A percentile compares a stretch with the other conserved stretches of the same genome.
phyloP scores from a whole-genome alignment of 768 basidiomycete genomes.

The Russula earlei region DNA sequence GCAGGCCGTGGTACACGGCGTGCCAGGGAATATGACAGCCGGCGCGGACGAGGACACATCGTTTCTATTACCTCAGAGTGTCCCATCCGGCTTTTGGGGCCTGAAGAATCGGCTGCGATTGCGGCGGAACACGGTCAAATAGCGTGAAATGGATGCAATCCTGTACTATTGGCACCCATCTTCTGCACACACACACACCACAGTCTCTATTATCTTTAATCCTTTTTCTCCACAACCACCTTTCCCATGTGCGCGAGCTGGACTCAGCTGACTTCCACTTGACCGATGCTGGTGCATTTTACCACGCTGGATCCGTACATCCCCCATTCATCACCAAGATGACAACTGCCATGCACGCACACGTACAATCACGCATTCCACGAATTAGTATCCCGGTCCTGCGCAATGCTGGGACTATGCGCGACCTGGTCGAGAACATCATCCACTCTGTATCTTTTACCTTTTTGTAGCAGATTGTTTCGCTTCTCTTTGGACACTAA shows the following conservation, averaged over 20 bases:
- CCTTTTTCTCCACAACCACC: not conserved
- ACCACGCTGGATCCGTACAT: constrained; percentile 5
- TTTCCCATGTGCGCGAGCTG: constrained; percentile 6
- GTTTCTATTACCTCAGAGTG: not conserved
- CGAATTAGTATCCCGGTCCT: not conserved
- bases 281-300: not conserved
- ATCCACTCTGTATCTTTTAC: not conserved
- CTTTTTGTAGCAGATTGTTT: not conserved
- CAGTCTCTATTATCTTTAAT: not conserved
- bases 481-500: not conserved
- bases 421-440: constrained; percentile 11
- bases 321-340: not conserved
- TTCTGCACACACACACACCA: not conserved
- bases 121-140: constrained; percentile 15
- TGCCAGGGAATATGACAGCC: not conserved
- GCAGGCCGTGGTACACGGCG: not conserved
- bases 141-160: not conserved
- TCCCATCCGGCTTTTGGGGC: not conserved
- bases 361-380: not conserved
- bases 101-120: constrained; percentile 6
- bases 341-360: not conserved
- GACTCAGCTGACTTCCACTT: not conserved
- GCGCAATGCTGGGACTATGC: not conserved
- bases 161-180: not conserved
- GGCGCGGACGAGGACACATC: not conserved